Base-by-base conservation (phyloP, 2,329 filamentous ascomycete species). In the Xylariaceae sp. region DNA sequence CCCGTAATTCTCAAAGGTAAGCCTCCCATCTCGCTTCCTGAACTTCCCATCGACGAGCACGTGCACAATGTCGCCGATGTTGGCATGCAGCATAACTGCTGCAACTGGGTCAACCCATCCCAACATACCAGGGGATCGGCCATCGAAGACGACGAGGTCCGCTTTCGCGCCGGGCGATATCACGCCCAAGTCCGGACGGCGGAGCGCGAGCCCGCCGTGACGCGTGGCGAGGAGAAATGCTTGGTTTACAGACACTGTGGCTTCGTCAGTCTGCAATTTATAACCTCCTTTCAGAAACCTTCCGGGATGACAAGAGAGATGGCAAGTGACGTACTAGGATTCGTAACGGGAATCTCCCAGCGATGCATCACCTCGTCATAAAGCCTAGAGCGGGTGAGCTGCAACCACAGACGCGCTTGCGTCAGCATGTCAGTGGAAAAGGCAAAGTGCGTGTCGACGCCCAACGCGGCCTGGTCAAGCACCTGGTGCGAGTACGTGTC, bases 21-120 rank as follows among this genome's bases (percentile, higher is more conserved):
- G 63, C 67, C 69, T 74, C 1, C 77, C 72, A 11, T 78, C 73
- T 5, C 73, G 69, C 72, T 83, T 85, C 51, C 70, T 67, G 52
- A 78, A 82, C 57, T 73, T 67, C 0, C 81, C 82, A 55, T 78
- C 75, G 0, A 83, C 76, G 8, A 82, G 59, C 0, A 84, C 82
- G 54, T 79, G 73, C 56, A 76, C 67, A 23, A 85, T 72, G 58
- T 85, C 81, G 0, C 78, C 80, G 3, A 81, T 76, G 56, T 75
- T 79, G 0, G 80, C 76, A 59, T 85, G 82, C 41, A 85, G 69
- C 30, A 85, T 77, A 0, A 85, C 72, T 0, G 82, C 82, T 0
- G 82, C 82, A 2, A 85, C 74, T 0, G 81, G 80, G 58, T 85
- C 81, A 4, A 63, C 71, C 80, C 81, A 84, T 2, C 82, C 82